Percentiles rank a stretch among this genome's conserved stretches.
These are phyloP conservation scores for Metrosideros polymorpha DNA, from an alignment of 441 rosid genomes.

Conservation along the genomic window DNA sequence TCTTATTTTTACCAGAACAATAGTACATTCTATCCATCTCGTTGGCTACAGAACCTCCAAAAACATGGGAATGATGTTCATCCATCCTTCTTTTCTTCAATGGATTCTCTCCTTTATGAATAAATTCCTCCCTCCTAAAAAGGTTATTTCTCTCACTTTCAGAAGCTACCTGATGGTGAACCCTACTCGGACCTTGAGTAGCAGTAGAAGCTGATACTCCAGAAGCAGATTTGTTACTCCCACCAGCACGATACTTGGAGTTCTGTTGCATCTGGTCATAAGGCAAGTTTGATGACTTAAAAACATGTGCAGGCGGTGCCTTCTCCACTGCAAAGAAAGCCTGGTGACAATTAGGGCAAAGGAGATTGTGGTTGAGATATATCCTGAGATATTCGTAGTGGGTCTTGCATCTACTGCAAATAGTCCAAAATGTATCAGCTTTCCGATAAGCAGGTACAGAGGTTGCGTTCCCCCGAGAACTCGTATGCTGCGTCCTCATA, in stretches of 20 bases:
- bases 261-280: neutral
- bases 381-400: conserved; percentile 8
- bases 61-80: neutral
- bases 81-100: neutral
- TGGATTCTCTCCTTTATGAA: neutral
- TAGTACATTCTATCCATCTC: neutral
- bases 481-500: neutral
- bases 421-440: conserved; percentile 7
- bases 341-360: conserved; percentile 3
- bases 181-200: neutral
- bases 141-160: neutral
- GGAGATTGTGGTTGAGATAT: conserved; percentile 12
- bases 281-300: neutral
- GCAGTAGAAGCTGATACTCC: neutral
- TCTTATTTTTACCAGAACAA: neutral
- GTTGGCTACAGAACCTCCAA: neutral
- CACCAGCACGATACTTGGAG: neutral
- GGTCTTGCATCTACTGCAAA: conserved; percentile 9
- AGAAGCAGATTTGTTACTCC: neutral
- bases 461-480: neutral
- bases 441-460: neutral
- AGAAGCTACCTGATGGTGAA: neutral
- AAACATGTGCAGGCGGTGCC: conserved; percentile 9
- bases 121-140: neutral
- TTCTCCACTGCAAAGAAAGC: conserved; percentile 7